Conservation (phyloP, 2,329 filamentous ascomycete genomes). For the Penicillium sp. region DNA sequence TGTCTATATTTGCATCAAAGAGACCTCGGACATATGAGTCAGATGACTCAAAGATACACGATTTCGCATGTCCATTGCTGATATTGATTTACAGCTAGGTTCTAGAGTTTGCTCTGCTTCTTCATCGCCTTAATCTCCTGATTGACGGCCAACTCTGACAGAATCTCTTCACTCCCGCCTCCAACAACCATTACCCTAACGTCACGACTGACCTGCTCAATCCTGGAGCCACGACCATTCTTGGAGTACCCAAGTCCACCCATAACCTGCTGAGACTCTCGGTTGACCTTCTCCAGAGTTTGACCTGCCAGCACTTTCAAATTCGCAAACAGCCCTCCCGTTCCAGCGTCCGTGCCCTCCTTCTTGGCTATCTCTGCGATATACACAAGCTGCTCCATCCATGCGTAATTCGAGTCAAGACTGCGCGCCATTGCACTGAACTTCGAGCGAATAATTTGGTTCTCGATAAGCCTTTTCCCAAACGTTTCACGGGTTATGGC, state of each 20-base stretch:
- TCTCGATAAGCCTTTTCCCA: conserved; percentile 47
- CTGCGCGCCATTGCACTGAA: conserved; percentile 47
- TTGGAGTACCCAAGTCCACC: conserved; percentile 48
- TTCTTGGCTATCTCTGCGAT: conserved; percentile 27
- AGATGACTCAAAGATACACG: too few species aligned
- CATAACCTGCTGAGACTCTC: conserved; percentile 49
- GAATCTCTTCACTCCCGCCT: conserved; percentile 50
- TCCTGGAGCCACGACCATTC: conserved; percentile 39
- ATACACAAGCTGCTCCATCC: conserved; percentile 51
- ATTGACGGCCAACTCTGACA: conserved; percentile 45
- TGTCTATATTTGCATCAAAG: too few species aligned
- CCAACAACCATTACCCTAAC: conserved; percentile 48
- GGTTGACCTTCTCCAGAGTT: conserved; percentile 43
- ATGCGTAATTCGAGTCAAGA: conserved; percentile 51
- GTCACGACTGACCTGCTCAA: conserved; percentile 49
- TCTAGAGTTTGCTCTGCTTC: conserved; percentile 19
- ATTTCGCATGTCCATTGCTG: too few species aligned
- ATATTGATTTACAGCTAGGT: too few species aligned
- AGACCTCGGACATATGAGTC: too few species aligned
- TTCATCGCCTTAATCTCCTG: conserved; percentile 35
- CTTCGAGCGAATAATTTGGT: conserved; percentile 51
- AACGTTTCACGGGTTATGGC: conserved; percentile 49
- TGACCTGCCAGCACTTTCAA: conserved; percentile 45
- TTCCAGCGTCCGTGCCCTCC: conserved; percentile 11
- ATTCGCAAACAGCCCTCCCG: conserved; percentile 20